A percentile compares a stretch with the other conserved stretches of the same genome.
phyloP scores from a whole-genome alignment of 2,329 filamentous ascomycete genomes.

The Allantophomopsis cytisporea region DNA sequence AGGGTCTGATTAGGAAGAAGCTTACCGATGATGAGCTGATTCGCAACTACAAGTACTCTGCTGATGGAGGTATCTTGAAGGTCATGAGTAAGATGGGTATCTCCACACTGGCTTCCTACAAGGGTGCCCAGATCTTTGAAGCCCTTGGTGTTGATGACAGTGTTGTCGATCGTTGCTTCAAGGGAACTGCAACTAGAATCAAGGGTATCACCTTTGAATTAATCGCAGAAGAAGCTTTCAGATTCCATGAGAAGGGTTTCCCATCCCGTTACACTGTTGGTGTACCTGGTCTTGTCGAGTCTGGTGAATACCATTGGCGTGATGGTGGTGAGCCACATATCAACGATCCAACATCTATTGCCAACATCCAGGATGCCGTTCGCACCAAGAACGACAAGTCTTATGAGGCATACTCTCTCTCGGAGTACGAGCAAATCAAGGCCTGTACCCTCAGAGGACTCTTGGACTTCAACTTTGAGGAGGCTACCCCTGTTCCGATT shows the following conservation, averaged over 20 bases:
- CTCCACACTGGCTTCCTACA: conserved; percentile 89
- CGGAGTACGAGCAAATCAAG: conserved; percentile 94
- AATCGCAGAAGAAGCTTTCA: conserved; percentile 88
- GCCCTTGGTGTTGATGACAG: conserved; percentile 84
- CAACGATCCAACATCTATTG: conserved; percentile 89
- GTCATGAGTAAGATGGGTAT: conserved; percentile 99
- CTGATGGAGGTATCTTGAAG: conserved; percentile 91
- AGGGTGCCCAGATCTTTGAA: conserved; percentile 96
- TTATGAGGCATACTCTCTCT: conserved; percentile 88
- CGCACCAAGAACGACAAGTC: conserved; percentile 97
- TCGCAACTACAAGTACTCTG: conserved; percentile 93
- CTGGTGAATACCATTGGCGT: conserved; percentile 96
- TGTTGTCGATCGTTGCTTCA: conserved; percentile 90
- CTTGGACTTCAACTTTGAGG: conserved; percentile 92
- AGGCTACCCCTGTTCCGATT: conserved; percentile 72
- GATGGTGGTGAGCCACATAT: conserved; percentile 91
- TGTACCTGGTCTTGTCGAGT: conserved; percentile 73
- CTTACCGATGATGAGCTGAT: conserved; percentile 71
- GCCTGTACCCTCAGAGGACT: conserved; percentile 88
- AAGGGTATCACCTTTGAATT: conserved; percentile 87
- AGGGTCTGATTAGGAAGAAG: conserved; percentile 86
- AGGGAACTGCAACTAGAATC: conserved; percentile 86
- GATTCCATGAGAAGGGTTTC: conserved; percentile 88
- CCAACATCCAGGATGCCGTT: conserved; percentile 93
- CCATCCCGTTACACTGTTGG: conserved; percentile 65